A percentile compares a stretch with the other conserved stretches of the same genome.
phyloP scores from a whole-genome alignment of 2,329 filamentous ascomycete species.

The Xylaria sp. region DNA sequence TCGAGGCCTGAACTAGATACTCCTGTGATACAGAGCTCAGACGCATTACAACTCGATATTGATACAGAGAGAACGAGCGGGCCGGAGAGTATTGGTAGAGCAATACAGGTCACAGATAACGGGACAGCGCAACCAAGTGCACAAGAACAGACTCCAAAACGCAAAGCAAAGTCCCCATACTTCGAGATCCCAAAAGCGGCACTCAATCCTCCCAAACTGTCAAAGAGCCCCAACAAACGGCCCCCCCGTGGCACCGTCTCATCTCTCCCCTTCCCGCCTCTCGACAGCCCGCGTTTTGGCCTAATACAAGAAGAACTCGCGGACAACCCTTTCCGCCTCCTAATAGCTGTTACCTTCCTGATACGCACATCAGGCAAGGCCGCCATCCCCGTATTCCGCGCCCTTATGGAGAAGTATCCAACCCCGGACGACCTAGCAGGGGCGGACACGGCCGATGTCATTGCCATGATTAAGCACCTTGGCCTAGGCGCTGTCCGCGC shows the following conservation, averaged over 20 bases:
- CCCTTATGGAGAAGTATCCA: conserved; percentile 71
- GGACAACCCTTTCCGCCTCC: conserved; percentile 75
- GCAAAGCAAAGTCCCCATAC: conserved; percentile 43
- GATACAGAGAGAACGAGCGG: background rate
- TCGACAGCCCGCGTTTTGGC: conserved; percentile 69
- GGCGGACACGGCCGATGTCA: conserved; percentile 61
- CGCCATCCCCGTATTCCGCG: conserved; percentile 77
- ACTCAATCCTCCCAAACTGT: conserved; percentile 14
- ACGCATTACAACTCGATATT: background rate
- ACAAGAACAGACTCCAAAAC: conserved; percentile 32
- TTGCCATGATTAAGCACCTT: conserved; percentile 69
- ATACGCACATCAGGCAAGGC: conserved; percentile 77
- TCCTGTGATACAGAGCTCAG: background rate
- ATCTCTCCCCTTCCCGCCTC: conserved; percentile 69
- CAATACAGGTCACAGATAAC: background rate
- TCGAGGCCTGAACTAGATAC: background rate
- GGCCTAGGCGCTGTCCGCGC: conserved; percentile 74
- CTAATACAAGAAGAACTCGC: conserved; percentile 83
- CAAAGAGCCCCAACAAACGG: conserved; percentile 37
- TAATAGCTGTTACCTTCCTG: conserved; percentile 83
- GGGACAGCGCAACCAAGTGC: background rate
- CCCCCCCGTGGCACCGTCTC: conserved; percentile 55
- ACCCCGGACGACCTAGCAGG: conserved; percentile 66
- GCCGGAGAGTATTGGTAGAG: background rate
- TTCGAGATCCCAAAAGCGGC: conserved; percentile 32